These are phyloP conservation scores for Trematosphaeria pertusa DNA, from an alignment of 2,329 filamentous ascomycete species.

Conservation along the genomic window DNA sequence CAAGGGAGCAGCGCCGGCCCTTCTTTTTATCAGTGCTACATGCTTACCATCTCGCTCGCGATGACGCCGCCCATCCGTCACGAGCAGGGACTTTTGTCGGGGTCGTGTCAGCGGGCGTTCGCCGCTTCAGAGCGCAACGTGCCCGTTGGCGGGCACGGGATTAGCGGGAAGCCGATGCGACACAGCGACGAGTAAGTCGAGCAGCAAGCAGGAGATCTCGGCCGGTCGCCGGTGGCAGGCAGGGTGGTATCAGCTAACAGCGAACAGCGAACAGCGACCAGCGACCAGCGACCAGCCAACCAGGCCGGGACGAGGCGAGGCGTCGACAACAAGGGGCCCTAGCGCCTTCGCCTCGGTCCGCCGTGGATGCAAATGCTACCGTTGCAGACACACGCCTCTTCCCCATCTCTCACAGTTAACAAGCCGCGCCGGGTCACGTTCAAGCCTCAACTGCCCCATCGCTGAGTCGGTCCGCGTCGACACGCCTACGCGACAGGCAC, in stretches of 20 bases:
- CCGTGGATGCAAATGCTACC: conserved; percentile 47
- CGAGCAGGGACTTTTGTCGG: conserved; percentile 21
- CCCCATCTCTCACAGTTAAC: conserved; percentile 43
- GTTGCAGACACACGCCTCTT: conserved; percentile 34
- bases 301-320: conserved; percentile 17
- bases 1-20: conserved; percentile 19
- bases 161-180: conserved; percentile 30
- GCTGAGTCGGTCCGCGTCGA: conserved; percentile 17
- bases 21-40: conserved; percentile 29
- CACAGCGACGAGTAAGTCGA: conserved; percentile 26
- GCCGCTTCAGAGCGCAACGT: conserved; percentile 26
- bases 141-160: conserved; percentile 16
- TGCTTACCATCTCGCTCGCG: conserved; percentile 4
- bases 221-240: conserved; percentile 26
- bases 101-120: conserved; percentile 8
- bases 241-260: conserved; percentile 44
- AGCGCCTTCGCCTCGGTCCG: conserved; percentile 28
- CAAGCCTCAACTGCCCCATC: conserved; percentile 35
- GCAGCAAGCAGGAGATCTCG: conserved; percentile 8
- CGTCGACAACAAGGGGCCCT: conserved; percentile 27
- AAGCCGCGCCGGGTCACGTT: conserved; percentile 42
- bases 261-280: too few species aligned
- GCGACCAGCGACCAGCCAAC: conserved; percentile 16
- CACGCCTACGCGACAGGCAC: conserved; percentile 42
- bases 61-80: conserved; percentile 24